Evolutionary conservation across 2,329 filamentous ascomycete species (phyloP).

Genomic region (Ceratocystis variospora): DNA sequence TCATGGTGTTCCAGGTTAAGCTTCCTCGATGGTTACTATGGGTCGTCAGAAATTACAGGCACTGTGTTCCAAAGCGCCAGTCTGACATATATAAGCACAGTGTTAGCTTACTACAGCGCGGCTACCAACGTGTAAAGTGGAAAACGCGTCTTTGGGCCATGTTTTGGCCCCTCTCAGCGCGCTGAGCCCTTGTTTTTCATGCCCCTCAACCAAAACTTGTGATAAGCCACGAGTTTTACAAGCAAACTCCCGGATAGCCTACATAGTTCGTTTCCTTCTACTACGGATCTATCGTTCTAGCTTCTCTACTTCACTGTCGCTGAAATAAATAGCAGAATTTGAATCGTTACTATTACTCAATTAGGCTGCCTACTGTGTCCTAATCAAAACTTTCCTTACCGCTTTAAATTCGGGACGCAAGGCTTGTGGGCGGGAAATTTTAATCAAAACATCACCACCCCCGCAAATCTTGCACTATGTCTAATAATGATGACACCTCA

Average conservation of each 20-base stretch:
- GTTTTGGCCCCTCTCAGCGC: slow-evolving; percentile 9
- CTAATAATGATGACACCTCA: slow-evolving; percentile 17
- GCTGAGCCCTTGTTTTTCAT: slow-evolving; percentile 7
- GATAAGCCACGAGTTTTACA: background rate
- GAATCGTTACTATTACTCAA: background rate
- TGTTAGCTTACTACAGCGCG: background rate
- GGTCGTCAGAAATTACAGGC: background rate
- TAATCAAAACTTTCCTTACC: background rate
- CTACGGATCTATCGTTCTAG: background rate
- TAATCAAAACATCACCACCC: background rate
- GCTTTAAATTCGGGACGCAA: background rate
- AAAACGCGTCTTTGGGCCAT: slow-evolving; percentile 13
- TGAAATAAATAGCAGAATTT: background rate
- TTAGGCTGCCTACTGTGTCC: background rate
- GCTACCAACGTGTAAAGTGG: slow-evolving; percentile 13
- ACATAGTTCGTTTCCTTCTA: background rate
- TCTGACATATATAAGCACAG: background rate
- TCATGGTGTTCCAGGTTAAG: too few species aligned
- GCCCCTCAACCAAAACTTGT: slow-evolving; percentile 10
- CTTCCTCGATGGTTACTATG: too few species aligned
- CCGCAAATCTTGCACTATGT: background rate
- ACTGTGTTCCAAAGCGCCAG: background rate
- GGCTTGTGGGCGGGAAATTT: background rate
- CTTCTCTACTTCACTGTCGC: background rate
- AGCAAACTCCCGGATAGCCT: background rate